Conservation (phyloP, 176 grass and related monocot species). For the Thinopyrum elongatum region DNA sequence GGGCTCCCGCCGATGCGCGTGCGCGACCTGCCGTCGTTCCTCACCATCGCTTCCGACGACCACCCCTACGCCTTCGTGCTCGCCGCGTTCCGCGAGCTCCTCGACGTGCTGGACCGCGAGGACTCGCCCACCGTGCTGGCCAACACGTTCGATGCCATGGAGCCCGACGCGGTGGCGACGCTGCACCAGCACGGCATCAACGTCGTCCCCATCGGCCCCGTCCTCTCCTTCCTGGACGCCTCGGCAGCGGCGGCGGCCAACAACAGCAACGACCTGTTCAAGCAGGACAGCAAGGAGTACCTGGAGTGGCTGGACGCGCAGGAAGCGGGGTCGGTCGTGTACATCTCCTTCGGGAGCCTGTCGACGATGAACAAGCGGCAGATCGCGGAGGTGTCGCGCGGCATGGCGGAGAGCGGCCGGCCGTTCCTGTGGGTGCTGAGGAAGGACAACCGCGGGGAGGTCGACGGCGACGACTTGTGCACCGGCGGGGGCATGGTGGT, state of each 20-base stretch:
- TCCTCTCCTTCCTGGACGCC: slow-evolving; percentile 37
- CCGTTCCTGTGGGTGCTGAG: slow-evolving; percentile 71
- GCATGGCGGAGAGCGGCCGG: slow-evolving; percentile 35
- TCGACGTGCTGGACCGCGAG: not conserved
- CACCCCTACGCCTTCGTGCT: slow-evolving; percentile 14
- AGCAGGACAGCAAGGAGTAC: slow-evolving; percentile 30
- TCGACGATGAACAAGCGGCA: slow-evolving; percentile 43
- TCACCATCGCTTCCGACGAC: slow-evolving; percentile 18
- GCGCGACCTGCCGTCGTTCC: slow-evolving; percentile 56
- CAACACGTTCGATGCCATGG: slow-evolving; percentile 65
- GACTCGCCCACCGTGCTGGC: slow-evolving; percentile 39
- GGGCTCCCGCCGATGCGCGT: slow-evolving; percentile 36
- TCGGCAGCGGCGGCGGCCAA: not conserved
- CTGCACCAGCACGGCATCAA: slow-evolving; percentile 31
- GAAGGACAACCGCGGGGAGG: slow-evolving; percentile 44
- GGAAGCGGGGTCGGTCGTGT: slow-evolving; percentile 49
- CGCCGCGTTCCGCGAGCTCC: slow-evolving; percentile 8
- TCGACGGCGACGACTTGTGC: not conserved
- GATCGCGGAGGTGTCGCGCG: slow-evolving; percentile 38
- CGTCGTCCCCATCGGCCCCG: slow-evolving; percentile 55
- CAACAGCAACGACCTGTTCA: slow-evolving; percentile 46
- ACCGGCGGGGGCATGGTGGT: slow-evolving; percentile 42
- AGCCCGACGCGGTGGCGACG: slow-evolving; percentile 34
- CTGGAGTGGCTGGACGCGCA: slow-evolving; percentile 57
- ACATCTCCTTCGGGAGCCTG: slow-evolving; percentile 80